These are phyloP conservation scores for Neopestalotiopsis sp. DNA, from an alignment of 2,329 filamentous ascomycete species.

Conservation along the genomic window DNA sequence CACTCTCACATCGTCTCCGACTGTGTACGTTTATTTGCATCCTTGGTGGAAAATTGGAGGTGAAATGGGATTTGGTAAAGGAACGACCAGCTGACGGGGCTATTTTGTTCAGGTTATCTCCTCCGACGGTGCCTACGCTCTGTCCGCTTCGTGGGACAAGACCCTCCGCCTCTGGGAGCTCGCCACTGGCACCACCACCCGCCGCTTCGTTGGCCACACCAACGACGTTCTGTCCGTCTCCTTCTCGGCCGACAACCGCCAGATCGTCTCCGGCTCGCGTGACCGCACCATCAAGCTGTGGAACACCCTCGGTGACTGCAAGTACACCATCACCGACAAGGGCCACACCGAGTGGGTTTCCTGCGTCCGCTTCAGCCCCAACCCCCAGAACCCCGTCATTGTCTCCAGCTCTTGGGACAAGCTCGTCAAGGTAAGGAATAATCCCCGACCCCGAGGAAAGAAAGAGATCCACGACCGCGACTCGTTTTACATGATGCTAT, in stretches of 20 bases:
- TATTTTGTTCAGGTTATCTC: conserved; percentile 82
- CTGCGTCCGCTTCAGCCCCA: conserved; percentile 99
- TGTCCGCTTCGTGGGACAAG: conserved; percentile 99
- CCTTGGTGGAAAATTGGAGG: conserved; percentile 21
- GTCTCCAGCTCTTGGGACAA: conserved; percentile 99
- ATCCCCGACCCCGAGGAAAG: conserved; percentile 14
- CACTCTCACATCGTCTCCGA: conserved; percentile 99
- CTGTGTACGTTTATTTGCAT: conserved; percentile 76
- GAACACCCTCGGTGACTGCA: conserved; percentile 99
- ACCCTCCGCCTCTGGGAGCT: conserved; percentile 99
- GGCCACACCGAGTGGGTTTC: conserved; percentile 99
- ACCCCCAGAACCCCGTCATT: conserved; percentile 99
- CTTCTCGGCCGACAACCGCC: conserved; percentile 99
- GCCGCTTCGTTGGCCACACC: conserved; percentile 98
- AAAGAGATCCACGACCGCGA: neutral
- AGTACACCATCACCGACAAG: conserved; percentile 99
- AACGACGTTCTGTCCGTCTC: conserved; percentile 99
- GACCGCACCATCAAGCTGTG: conserved; percentile 99
- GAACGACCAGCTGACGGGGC: conserved; percentile 34
- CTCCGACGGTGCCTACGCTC: conserved; percentile 98
- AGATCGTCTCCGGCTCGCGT: conserved; percentile 98
- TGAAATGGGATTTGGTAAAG: conserved; percentile 8
- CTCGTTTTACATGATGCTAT: conserved; percentile 82
- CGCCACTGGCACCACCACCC: conserved; percentile 93
- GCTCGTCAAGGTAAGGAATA: conserved; percentile 87